phyloP scores from a whole-genome alignment of 495 filamentous ascomycete genomes.

The Aspergillus mulundensis region DNA sequence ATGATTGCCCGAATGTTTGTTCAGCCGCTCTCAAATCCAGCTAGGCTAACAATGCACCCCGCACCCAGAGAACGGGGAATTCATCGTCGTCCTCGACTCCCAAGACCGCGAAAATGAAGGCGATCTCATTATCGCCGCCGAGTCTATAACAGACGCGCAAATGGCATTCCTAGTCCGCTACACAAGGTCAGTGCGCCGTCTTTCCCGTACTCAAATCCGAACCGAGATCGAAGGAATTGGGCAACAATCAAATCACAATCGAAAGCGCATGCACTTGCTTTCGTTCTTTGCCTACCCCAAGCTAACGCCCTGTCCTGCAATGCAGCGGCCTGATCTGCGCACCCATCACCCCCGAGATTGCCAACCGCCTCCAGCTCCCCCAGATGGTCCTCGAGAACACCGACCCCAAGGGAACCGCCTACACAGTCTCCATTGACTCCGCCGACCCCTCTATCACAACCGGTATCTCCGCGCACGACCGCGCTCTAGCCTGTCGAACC shows the following conservation, averaged over 20 bases:
- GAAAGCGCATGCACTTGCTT: not conserved
- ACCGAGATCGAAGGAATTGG: not conserved
- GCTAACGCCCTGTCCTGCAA: not conserved
- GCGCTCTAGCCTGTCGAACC: conserved; percentile 73
- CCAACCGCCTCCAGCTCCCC: conserved; percentile 66
- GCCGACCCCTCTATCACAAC: conserved; percentile 69
- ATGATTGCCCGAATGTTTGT: not conserved
- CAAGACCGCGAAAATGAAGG: conserved; percentile 93
- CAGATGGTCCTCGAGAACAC: conserved; percentile 83
- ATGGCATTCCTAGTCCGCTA: conserved; percentile 94
- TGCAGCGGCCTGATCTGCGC: conserved; percentile 89
- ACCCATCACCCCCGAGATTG: conserved; percentile 65
- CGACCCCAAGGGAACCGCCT: conserved; percentile 87
- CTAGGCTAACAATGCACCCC: conserved; percentile 15
- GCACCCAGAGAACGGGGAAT: conserved; percentile 72
- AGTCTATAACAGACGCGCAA: conserved; percentile 78
- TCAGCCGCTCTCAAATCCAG: not conserved
- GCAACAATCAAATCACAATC: not conserved
- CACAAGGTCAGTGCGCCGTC: conserved; percentile 47
- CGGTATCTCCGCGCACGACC: conserved; percentile 85
- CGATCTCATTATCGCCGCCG: conserved; percentile 91
- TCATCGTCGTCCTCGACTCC: conserved; percentile 92
- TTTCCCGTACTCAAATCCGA: not conserved
- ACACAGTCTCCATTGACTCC: conserved; percentile 83
- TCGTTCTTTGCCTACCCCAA: not conserved